Evolutionary conservation across 305 asterid genomes (phyloP).

Genomic region (Fraxinus paxiana): DNA sequence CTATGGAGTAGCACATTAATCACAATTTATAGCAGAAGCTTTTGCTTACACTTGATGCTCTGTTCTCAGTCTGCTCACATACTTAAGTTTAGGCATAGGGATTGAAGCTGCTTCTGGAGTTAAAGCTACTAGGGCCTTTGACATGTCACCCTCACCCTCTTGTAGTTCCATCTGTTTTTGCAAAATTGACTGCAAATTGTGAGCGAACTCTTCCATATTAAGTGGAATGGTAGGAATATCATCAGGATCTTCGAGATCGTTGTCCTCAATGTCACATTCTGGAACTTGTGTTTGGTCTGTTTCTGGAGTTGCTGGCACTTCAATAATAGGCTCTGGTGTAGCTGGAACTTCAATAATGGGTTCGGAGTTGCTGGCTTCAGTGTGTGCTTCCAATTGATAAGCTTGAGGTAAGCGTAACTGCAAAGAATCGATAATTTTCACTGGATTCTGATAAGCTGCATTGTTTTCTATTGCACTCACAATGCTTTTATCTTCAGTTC

Average conservation of each 20-base stretch:
- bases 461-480: slow-evolving; percentile 43
- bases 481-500: slow-evolving; percentile 74
- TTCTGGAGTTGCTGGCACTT: slow-evolving; percentile 75
- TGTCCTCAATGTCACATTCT: slow-evolving; percentile 63
- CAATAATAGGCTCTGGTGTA: slow-evolving; percentile 41
- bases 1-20: slow-evolving; percentile 16
- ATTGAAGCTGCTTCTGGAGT: slow-evolving; percentile 85
- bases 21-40: slow-evolving; percentile 13
- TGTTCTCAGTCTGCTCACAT: slow-evolving; percentile 86
- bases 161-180: slow-evolving; percentile 55
- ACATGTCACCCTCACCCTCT: slow-evolving; percentile 65
- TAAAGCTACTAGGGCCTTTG: slow-evolving; percentile 87
- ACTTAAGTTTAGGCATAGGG: slow-evolving; percentile 87
- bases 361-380: slow-evolving; percentile 38
- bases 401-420: slow-evolving; percentile 52
- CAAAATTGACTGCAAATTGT: slow-evolving; percentile 65
- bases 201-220: slow-evolving; percentile 76
- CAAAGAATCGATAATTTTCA: slow-evolving; percentile 41
- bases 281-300: slow-evolving; percentile 36
- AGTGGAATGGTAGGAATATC: slow-evolving; percentile 86
- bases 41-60: slow-evolving; percentile 95
- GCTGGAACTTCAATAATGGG: slow-evolving; percentile 46
- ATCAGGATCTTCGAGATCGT: slow-evolving; percentile 57
- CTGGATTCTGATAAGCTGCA: slow-evolving; percentile 42
- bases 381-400: slow-evolving; percentile 28